Conservation (phyloP, 208 protist genomes). For the Crithidia fasciculata region DNA sequence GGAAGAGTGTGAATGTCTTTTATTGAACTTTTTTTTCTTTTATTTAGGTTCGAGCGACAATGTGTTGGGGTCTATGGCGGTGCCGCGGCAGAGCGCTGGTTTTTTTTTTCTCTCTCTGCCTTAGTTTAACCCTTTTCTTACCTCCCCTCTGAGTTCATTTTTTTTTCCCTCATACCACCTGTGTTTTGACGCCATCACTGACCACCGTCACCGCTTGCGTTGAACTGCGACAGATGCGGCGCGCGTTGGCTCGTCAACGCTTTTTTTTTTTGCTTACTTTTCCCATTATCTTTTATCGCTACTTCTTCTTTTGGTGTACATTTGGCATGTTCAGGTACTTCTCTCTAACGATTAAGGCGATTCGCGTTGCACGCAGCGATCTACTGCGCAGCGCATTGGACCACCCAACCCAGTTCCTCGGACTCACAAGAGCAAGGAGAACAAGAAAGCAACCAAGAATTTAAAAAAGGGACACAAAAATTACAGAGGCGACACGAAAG, state of each 20-base stretch:
- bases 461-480: neutral
- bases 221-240: neutral
- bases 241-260: neutral
- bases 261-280: slow-evolving; percentile 8
- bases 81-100: neutral
- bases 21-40: no score
- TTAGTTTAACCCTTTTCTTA: slow-evolving; percentile 2
- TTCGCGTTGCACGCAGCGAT: slow-evolving; percentile 10
- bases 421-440: neutral
- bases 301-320: slow-evolving; percentile 9
- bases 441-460: neutral
- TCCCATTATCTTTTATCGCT: neutral
- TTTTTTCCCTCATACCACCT: neutral
- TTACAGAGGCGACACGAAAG: neutral
- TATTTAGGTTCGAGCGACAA: no score
- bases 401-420: neutral
- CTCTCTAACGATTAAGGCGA: neutral
- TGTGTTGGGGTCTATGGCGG: no score
- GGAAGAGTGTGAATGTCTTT: no score
- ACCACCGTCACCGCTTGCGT: neutral
- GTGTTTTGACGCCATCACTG: neutral
- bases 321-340: slow-evolving; percentile 21
- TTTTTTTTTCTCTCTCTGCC: slow-evolving; percentile 17
- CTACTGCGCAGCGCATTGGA: slow-evolving; percentile 1
- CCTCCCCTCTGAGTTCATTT: neutral